Base-by-base conservation (phyloP, 2,329 filamentous ascomycete genomes). In the Fusarium sp. region DNA sequence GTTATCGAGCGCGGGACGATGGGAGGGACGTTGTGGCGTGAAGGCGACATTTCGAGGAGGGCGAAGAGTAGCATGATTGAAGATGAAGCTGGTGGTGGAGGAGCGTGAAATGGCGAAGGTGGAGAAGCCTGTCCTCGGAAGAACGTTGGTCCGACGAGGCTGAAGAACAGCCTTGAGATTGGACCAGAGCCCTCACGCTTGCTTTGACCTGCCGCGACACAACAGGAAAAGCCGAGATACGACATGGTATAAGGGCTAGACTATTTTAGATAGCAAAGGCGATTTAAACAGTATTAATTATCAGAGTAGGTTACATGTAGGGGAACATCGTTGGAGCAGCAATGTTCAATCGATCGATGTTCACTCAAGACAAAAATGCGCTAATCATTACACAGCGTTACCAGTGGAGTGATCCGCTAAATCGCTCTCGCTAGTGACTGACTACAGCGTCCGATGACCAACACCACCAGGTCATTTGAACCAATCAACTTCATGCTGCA, bases 11-110 rank as follows among this genome's bases (percentile, higher is more conserved):
- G 58, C 14, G 10, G 14, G 14, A 48, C 37, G 46, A 64, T 48
- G 12, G 7, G 14, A 15, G 58, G 11, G 7, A 15, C 31, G 35
- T 37, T 41, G 5, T 48, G 29, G 41, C 45, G 48, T 41, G 18
- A 35, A 23, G 29, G 58, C 41, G 37, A 42, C 62, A 65, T 65
- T 27, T 42, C 41, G 62, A 64, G 52, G 46, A 54, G 57, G 23
- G 21, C 27, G 27, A 25, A 37, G 49, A n/a, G 48, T 4, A 52
- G 49, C 7, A 21, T 52, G 33, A 52, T 16, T 52, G 48, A 52
- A 4, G 31, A 21, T 27, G 18, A 37, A 52, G 49, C 12, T 37
- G 7, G 19, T 37, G 4, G 23, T 21, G 31, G 31, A 27, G 23
- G 33, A 35, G 10, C 49, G 49, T 52, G 31, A 52, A 52, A 27